Conservation (phyloP, 1,139 yeast species). For the Taphrina confusa region DNA sequence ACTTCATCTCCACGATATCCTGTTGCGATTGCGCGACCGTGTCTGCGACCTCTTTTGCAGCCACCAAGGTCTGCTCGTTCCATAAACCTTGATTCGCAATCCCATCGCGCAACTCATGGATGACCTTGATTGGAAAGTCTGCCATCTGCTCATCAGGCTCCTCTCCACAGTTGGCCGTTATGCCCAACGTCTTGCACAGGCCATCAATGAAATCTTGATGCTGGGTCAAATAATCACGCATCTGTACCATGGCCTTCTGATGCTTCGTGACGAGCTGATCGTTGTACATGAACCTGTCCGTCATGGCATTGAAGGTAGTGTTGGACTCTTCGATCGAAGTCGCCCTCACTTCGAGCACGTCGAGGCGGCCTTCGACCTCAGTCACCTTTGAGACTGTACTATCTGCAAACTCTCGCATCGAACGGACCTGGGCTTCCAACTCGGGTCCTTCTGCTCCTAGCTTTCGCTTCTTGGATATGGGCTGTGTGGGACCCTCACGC, state of each 20-base stretch:
- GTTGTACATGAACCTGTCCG: background rate
- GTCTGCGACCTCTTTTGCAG: too few relatives aligned
- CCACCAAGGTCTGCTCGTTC: background rate
- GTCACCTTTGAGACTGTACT: background rate
- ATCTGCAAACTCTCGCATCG: slow-evolving; percentile 6
- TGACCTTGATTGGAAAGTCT: slow-evolving; percentile 5
- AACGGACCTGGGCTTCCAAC: background rate
- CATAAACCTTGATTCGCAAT: background rate
- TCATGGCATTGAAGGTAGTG: background rate
- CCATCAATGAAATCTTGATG: slow-evolving; percentile 15
- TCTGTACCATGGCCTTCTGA: slow-evolving; percentile 12
- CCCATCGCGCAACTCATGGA: slow-evolving; percentile 16
- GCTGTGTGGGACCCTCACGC: background rate
- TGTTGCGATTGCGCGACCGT: too few relatives aligned
- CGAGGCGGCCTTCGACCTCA: slow-evolving; percentile 7
- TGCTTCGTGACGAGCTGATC: slow-evolving; percentile 8
- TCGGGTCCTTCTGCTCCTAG: background rate
- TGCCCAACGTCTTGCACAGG: slow-evolving; percentile 13
- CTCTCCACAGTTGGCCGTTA: slow-evolving; percentile 5
- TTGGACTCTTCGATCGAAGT: background rate
- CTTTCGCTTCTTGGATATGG: background rate
- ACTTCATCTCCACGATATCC: background rate
- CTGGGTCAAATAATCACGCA: slow-evolving; percentile 4
- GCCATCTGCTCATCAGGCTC: background rate
- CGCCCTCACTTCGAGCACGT: slow-evolving; percentile 1